A percentile compares a stretch with the other conserved stretches of the same genome.
These are phyloP conservation scores for Aciculosporium take DNA, from an alignment of 2,329 filamentous ascomycete genomes.

Conservation along the genomic window DNA sequence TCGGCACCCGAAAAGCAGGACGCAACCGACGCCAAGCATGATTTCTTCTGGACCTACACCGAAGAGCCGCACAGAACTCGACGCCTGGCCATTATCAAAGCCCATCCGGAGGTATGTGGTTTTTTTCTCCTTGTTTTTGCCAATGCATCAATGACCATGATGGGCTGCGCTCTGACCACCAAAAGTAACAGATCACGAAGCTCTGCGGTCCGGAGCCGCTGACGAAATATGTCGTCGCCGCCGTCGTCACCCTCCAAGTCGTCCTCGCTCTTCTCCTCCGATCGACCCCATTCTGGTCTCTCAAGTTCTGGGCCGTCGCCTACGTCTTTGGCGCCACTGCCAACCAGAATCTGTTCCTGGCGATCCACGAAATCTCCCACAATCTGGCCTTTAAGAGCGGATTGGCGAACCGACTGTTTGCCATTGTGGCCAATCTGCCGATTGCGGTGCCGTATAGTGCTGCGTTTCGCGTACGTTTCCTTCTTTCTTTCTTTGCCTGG, in stretches of 20 bases:
- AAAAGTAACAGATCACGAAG: slow-evolving; percentile 63
- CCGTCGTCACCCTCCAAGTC: slow-evolving; percentile 73
- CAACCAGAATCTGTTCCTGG: slow-evolving; percentile 96
- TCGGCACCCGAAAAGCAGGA: slow-evolving; percentile 10
- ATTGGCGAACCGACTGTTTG: slow-evolving; percentile 67
- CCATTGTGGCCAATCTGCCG: slow-evolving; percentile 87
- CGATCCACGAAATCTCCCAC: slow-evolving; percentile 97
- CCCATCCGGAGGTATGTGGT: slow-evolving; percentile 67
- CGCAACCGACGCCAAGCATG: slow-evolving; percentile 17
- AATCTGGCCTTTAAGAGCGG: slow-evolving; percentile 84
- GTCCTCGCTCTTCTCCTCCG: slow-evolving; percentile 62
- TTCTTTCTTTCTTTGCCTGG: background rate
- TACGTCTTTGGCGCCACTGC: slow-evolving; percentile 89
- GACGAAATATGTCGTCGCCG: slow-evolving; percentile 82
- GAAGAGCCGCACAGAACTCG: slow-evolving; percentile 92
- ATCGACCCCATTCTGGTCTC: slow-evolving; percentile 65
- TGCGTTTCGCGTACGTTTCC: slow-evolving; percentile 63
- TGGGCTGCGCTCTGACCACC: too few relatives aligned
- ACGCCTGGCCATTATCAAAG: slow-evolving; percentile 90
- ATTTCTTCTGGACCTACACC: slow-evolving; percentile 98
- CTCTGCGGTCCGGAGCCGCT: slow-evolving; percentile 91
- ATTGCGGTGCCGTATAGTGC: slow-evolving; percentile 95
- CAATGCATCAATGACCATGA: too few relatives aligned
- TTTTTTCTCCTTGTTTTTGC: slow-evolving; percentile 11
- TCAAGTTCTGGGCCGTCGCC: slow-evolving; percentile 71